Conservation (phyloP, 2,329 filamentous ascomycete genomes). For the Talaromyces marneffei region DNA sequence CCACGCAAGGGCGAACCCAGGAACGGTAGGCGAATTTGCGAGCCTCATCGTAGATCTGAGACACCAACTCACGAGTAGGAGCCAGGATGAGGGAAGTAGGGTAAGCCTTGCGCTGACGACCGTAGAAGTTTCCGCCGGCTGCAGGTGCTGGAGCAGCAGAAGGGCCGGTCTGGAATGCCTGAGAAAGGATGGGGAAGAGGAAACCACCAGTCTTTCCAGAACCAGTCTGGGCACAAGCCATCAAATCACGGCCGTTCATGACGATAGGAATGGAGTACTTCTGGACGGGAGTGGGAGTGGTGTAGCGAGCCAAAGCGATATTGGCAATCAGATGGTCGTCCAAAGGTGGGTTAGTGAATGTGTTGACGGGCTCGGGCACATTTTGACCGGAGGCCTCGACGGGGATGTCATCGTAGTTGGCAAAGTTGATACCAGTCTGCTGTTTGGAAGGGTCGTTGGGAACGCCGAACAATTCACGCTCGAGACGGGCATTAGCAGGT, state of each 20-base stretch:
- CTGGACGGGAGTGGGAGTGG: slow-evolving; percentile 92
- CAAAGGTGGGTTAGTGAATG: slow-evolving; percentile 90
- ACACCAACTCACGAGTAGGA: slow-evolving; percentile 95
- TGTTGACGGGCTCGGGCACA: slow-evolving; percentile 83
- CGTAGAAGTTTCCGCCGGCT: slow-evolving; percentile 62
- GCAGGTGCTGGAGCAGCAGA: slow-evolving; percentile 60
- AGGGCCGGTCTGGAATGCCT: slow-evolving; percentile 87
- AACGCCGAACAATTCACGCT: slow-evolving; percentile 92
- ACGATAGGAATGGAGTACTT: slow-evolving; percentile 99
- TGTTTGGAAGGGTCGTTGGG: slow-evolving; percentile 91
- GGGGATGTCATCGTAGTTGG: slow-evolving; percentile 99
- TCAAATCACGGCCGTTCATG: slow-evolving; percentile 94
- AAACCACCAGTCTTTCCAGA: slow-evolving; percentile 99
- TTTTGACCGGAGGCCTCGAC: slow-evolving; percentile 93
- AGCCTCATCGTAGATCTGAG: slow-evolving; percentile 95
- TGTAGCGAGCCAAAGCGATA: slow-evolving; percentile 91
- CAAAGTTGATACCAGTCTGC: slow-evolving; percentile 98
- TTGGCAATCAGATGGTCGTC: slow-evolving; percentile 90
- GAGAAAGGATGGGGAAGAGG: slow-evolving; percentile 97
- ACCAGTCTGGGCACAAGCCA: slow-evolving; percentile 99
- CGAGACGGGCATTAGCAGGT: slow-evolving; percentile 77
- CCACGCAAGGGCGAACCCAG: slow-evolving; percentile 96
- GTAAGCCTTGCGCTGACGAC: slow-evolving; percentile 94
- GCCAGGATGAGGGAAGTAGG: slow-evolving; percentile 93
- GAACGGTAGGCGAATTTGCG: slow-evolving; percentile 99